Conservation (phyloP, 2,329 filamentous ascomycete species). For the Fusarium sp. region DNA sequence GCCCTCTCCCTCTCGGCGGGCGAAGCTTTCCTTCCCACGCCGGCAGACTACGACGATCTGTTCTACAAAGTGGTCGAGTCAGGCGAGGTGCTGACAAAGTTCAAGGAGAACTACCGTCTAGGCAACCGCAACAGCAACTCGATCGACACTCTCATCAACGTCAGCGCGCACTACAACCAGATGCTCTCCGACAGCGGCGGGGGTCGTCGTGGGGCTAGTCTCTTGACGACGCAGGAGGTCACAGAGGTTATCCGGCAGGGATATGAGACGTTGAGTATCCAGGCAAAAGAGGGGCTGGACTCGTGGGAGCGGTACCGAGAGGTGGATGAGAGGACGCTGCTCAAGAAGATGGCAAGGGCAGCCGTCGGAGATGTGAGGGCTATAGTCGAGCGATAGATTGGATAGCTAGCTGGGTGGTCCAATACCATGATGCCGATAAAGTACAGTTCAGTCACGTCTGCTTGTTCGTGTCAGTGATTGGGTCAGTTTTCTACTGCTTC, state of each 20-base stretch:
- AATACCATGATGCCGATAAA: slow-evolving; percentile 6
- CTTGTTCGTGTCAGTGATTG: neutral
- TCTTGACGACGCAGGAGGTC: slow-evolving; percentile 84
- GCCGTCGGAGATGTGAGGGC: slow-evolving; percentile 70
- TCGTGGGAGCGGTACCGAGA: slow-evolving; percentile 88
- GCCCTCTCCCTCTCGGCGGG: slow-evolving; percentile 85
- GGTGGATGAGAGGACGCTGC: slow-evolving; percentile 79
- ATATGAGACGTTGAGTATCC: slow-evolving; percentile 93
- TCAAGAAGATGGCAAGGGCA: slow-evolving; percentile 87
- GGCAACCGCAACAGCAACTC: slow-evolving; percentile 69
- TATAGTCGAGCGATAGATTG: slow-evolving; percentile 55
- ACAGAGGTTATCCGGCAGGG: slow-evolving; percentile 93
- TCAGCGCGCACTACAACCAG: slow-evolving; percentile 86
- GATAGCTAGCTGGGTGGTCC: slow-evolving; percentile 7
- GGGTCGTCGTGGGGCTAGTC: slow-evolving; percentile 62
- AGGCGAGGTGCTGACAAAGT: slow-evolving; percentile 81
- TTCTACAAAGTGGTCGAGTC: slow-evolving; percentile 99
- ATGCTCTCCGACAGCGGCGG: slow-evolving; percentile 69
- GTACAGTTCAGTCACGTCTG: neutral
- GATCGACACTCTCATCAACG: slow-evolving; percentile 84
- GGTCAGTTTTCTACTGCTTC: no score
- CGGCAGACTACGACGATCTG: slow-evolving; percentile 90
- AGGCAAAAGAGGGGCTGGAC: slow-evolving; percentile 85
- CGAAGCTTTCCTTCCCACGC: slow-evolving; percentile 88
- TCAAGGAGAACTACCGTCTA: slow-evolving; percentile 78